Base-by-base conservation (phyloP, 2,329 filamentous ascomycete genomes). In the Ophiostoma sp. region DNA sequence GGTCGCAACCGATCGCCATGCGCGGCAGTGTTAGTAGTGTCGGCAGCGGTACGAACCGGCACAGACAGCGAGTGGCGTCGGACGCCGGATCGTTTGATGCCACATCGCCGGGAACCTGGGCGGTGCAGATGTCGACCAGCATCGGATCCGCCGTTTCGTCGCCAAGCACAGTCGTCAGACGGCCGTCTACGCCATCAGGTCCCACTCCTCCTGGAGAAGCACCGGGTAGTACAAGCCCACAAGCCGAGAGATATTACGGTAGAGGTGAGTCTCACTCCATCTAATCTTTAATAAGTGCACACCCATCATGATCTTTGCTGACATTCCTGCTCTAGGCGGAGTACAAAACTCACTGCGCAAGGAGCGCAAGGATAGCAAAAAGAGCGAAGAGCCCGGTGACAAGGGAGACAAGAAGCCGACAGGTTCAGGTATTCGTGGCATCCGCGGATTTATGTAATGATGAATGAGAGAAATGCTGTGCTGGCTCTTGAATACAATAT, bases 351-450 rank as follows among this genome's bases (percentile, higher is more conserved):
- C 82, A 39, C 78, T 83, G 0, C 83, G 84, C 3, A 85, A 87
- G 76, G 85, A 88, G 1, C 83, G 82, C 76, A 87, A 87, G 74
- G 85, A 86, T 45, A 85, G 86, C 45, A 86, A 85, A 75, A 81
- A 80, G 63, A 81, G 81, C 52, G 83, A 85, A 6, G 85, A 86
- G 12, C 77, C 81, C 74, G 78, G 81, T 72, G 81, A 86, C 72
- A 83, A 84, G 74, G 85, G 85, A 73, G 81, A 83, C 19, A 84
- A 83, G 77, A 85, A 83, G 77, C 77, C 79, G 0, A 63, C 50
- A 1, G 64, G 72, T 2, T 73, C 77, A 11, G 82, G 80, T 9
- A 79, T 83, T 33, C 79, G 81, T 28, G 81, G 81, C 17, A 84
- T 84, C 69, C 78, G 81, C n/a, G 81, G 81, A 11, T 81, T 82